A percentile compares a stretch with the other conserved stretches of the same genome.
Evolutionary conservation across 768 basidiomycete species (phyloP).

Genomic region (Pilatotrama ljubarskyi): DNA sequence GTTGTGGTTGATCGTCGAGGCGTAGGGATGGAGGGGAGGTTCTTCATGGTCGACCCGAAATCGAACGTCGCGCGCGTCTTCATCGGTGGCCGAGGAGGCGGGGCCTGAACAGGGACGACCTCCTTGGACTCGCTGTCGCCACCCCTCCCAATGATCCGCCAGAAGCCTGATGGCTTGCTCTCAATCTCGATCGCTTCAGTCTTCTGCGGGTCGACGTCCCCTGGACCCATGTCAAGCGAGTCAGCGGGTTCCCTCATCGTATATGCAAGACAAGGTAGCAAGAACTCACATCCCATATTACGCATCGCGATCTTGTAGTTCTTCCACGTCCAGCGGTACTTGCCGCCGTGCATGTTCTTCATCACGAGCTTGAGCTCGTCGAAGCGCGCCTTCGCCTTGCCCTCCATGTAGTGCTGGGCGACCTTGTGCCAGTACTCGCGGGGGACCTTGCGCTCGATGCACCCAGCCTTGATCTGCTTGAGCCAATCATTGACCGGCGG

Average conservation of each 20-base stretch:
- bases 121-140: conserved; percentile 47
- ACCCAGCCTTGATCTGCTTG: conserved; percentile 69
- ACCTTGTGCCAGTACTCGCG: conserved; percentile 84
- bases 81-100: conserved; percentile 16
- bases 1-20: conserved; percentile 28
- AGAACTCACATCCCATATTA: conserved; percentile 76
- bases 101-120: neutral
- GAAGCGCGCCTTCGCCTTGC: conserved; percentile 66
- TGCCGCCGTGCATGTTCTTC: conserved; percentile 71
- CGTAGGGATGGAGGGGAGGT: conserved; percentile 27
- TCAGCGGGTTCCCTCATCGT: neutral
- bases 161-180: conserved; percentile 49
- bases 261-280: neutral
- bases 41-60: conserved; percentile 24
- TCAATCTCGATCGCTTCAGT: conserved; percentile 66
- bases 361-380: conserved; percentile 73
- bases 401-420: conserved; percentile 73
- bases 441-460: conserved; percentile 66
- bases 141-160: conserved; percentile 49
- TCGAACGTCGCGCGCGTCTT: conserved; percentile 26
- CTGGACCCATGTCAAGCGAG: conserved; percentile 35
- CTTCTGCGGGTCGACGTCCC: conserved; percentile 62
- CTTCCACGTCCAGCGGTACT: conserved; percentile 84
- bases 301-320: conserved; percentile 76
- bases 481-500: conserved; percentile 72